A percentile compares a stretch with the other conserved stretches of the same genome.
Evolutionary conservation across 2,329 filamentous ascomycete species (phyloP).

Genomic region (Curvularia sp.): DNA sequence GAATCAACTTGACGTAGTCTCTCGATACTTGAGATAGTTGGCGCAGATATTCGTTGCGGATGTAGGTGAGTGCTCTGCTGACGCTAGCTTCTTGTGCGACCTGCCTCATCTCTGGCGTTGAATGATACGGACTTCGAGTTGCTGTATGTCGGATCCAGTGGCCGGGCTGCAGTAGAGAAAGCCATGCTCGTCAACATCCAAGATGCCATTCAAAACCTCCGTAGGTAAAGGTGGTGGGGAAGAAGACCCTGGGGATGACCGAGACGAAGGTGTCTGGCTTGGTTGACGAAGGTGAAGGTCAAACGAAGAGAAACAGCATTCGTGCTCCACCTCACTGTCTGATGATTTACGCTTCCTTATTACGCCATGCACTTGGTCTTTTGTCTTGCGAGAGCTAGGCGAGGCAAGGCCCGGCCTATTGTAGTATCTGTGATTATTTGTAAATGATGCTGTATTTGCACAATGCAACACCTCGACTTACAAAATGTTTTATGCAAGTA

Average conservation of each 20-base stretch:
- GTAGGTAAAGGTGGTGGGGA: conserved; percentile 5
- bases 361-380: background rate
- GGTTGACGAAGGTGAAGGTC: conserved; percentile 21
- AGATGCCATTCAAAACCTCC: conserved; percentile 52
- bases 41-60: conserved; percentile 50
- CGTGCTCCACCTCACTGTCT: conserved; percentile 24
- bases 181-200: conserved; percentile 49
- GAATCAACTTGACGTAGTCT: conserved; percentile 52
- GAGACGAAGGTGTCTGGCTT: conserved; percentile 25
- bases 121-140: conserved; percentile 42
- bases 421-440: no score
- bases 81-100: conserved; percentile 39
- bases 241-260: conserved; percentile 23
- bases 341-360: conserved; percentile 40
- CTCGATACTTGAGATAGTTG: conserved; percentile 40
- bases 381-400: conserved; percentile 18
- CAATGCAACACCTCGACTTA: no score
- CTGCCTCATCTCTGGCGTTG: conserved; percentile 47
- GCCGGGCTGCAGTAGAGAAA: conserved; percentile 44
- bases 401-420: no score
- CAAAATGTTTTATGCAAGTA: no score
- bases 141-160: conserved; percentile 25
- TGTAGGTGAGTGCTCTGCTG: conserved; percentile 41
- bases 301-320: conserved; percentile 33
- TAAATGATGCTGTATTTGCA: no score